Conservation (phyloP, 2,329 filamentous ascomycete genomes). For the Phialemoniopsis sp. region DNA sequence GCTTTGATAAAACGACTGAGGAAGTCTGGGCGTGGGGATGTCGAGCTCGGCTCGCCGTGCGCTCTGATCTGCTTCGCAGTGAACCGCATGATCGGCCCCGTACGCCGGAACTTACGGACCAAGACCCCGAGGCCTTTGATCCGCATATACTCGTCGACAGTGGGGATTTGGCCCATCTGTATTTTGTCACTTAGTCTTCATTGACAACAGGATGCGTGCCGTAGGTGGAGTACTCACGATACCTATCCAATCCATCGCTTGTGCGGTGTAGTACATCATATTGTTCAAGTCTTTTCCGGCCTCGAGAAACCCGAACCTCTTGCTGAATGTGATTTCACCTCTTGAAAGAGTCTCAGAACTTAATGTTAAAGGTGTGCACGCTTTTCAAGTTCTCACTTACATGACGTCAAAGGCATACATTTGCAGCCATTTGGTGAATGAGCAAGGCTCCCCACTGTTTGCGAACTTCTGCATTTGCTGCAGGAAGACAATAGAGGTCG, state of each 20-base stretch:
- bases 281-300: conserved; percentile 56
- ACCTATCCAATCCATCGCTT: conserved; percentile 13
- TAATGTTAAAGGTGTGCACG: no score
- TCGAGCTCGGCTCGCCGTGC: no score
- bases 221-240: conserved; percentile 6
- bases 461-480: conserved; percentile 19
- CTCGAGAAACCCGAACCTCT: conserved; percentile 58
- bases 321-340: conserved; percentile 56
- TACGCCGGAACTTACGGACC: no score
- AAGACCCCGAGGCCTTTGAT: conserved; percentile 11
- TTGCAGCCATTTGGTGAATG: conserved; percentile 46
- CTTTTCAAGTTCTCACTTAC: no score
- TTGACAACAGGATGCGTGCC: no score
- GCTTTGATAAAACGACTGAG: conserved; percentile 55
- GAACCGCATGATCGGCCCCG: no score
- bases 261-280: conserved; percentile 36
- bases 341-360: no score
- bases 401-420: conserved; percentile 65
- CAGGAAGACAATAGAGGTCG: conserved; percentile 14
- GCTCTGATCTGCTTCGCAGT: no score
- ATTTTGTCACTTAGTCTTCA: no score
- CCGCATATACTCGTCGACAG: conserved; percentile 10
- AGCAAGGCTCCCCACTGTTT: conserved; percentile 10
- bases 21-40: conserved; percentile 42
- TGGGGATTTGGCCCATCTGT: conserved; percentile 7